phyloP scores from a whole-genome alignment of 2,329 filamentous ascomycete genomes.

The Paraconiothyrium brasiliense region DNA sequence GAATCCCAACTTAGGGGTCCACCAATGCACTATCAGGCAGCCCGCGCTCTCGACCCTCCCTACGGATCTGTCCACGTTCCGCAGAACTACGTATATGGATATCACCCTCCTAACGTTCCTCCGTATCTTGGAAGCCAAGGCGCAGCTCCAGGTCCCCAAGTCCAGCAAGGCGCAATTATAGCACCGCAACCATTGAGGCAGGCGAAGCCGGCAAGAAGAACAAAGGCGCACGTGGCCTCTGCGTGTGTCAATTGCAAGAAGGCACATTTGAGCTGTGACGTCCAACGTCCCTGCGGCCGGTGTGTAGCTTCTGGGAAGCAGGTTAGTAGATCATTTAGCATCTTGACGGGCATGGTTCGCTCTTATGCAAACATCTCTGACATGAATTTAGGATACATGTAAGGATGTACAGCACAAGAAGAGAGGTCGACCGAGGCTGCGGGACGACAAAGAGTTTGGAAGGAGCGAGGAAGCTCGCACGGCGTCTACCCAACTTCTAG shows the following conservation, averaged over 20 bases:
- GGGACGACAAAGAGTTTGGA: constrained; percentile 62
- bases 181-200: constrained; percentile 41
- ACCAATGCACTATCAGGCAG: constrained; percentile 38
- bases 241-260: constrained; percentile 87
- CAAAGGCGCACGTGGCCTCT: constrained; percentile 83
- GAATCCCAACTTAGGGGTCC: constrained; percentile 36
- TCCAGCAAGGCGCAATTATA: constrained; percentile 44
- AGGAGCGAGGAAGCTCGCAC: constrained; percentile 42
- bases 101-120: constrained; percentile 34
- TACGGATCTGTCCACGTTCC: constrained; percentile 35
- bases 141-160: constrained; percentile 36
- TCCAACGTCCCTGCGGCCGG: constrained; percentile 79
- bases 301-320: constrained; percentile 80
- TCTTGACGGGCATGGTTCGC: neutral
- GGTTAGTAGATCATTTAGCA: constrained; percentile 49
- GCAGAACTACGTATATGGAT: constrained; percentile 44
- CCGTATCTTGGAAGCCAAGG: constrained; percentile 40
- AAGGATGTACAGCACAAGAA: constrained; percentile 89
- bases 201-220: constrained; percentile 54
- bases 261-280: constrained; percentile 74
- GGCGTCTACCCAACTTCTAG: constrained; percentile 36
- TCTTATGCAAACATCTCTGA: constrained; percentile 25
- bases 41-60: constrained; percentile 34
- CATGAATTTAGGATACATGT: constrained; percentile 70
- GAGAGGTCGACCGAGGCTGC: constrained; percentile 77